A percentile compares a stretch with the other conserved stretches of the same genome.
phyloP scores from a whole-genome alignment of 2,329 filamentous ascomycete species.

The Dryadomyces quercus-mongolicae region DNA sequence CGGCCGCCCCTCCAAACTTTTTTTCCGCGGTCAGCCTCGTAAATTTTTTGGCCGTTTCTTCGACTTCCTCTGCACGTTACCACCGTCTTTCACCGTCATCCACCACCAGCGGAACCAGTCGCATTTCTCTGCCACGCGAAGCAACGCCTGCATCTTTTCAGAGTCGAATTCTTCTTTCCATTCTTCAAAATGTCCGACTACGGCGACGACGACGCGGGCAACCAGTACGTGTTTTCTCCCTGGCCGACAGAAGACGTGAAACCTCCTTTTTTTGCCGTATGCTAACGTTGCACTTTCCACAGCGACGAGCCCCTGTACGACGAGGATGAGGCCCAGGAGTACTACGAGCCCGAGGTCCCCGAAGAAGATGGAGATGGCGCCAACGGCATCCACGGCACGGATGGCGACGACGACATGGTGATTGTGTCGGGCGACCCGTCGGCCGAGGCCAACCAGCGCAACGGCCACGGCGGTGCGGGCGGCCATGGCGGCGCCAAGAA shows the following conservation, averaged over 20 bases:
- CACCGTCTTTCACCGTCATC: background rate
- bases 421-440: slow-evolving; percentile 46
- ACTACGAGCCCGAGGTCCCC: slow-evolving; percentile 41
- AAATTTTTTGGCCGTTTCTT: slow-evolving; percentile 1
- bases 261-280: slow-evolving; percentile 10
- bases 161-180: background rate
- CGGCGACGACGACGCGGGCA: slow-evolving; percentile 48
- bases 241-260: too few relatives aligned
- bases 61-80: background rate
- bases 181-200: slow-evolving; percentile 55
- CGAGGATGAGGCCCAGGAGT: slow-evolving; percentile 52
- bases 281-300: slow-evolving; percentile 13
- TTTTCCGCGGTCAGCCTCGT: background rate
- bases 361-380: slow-evolving; percentile 43
- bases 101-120: background rate
- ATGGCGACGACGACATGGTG: slow-evolving; percentile 43
- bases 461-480: slow-evolving; percentile 36
- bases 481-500: slow-evolving; percentile 34
- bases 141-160: too few relatives aligned
- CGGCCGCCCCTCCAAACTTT: slow-evolving; percentile 6
- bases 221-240: slow-evolving; percentile 45
- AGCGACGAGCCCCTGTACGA: slow-evolving; percentile 63
- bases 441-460: slow-evolving; percentile 37
- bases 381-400: slow-evolving; percentile 38
- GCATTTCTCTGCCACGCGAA: too few relatives aligned